A percentile compares a stretch with the other conserved stretches of the same genome.
Evolutionary conservation across 1,139 yeast species (phyloP).

Genomic region (Hyphopichia fennica): DNA sequence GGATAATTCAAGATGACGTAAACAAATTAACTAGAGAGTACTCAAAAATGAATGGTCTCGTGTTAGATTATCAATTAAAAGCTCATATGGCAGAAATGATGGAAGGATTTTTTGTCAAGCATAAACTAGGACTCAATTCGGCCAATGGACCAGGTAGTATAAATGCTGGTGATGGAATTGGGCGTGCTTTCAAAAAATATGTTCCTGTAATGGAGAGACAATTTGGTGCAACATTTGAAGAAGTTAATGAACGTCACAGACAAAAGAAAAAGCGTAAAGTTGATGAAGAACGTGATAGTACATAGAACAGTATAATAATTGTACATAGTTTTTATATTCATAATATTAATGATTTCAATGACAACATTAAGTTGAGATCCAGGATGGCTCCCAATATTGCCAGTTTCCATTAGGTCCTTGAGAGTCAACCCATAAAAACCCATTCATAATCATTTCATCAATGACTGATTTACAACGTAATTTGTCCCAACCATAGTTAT

Average conservation of each 20-base stretch:
- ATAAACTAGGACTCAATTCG: slow-evolving; percentile 14
- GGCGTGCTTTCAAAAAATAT: slow-evolving; percentile 56
- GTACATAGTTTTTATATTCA: neutral
- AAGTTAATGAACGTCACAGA: slow-evolving; percentile 64
- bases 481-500: slow-evolving; percentile 72
- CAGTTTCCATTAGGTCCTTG: slow-evolving; percentile 49
- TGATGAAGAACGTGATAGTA: neutral
- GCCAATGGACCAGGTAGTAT: slow-evolving; percentile 33
- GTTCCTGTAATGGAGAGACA: slow-evolving; percentile 60
- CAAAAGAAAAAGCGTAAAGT: slow-evolving; percentile 35
- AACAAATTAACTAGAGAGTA: slow-evolving; percentile 21
- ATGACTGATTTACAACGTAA: slow-evolving; percentile 63
- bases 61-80: slow-evolving; percentile 37
- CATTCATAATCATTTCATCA: slow-evolving; percentile 77
- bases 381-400: slow-evolving; percentile 64
- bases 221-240: slow-evolving; percentile 61
- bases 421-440: slow-evolving; percentile 80
- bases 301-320: neutral
- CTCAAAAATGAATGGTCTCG: slow-evolving; percentile 27
- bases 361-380: slow-evolving; percentile 25
- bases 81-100: slow-evolving; percentile 34
- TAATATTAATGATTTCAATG: neutral
- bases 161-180: slow-evolving; percentile 73
- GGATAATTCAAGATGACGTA: slow-evolving; percentile 47
- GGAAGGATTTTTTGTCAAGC: slow-evolving; percentile 18